Evolutionary conservation across 2,329 filamentous ascomycete genomes (phyloP).

Genomic region (Clarireedia paspali): DNA sequence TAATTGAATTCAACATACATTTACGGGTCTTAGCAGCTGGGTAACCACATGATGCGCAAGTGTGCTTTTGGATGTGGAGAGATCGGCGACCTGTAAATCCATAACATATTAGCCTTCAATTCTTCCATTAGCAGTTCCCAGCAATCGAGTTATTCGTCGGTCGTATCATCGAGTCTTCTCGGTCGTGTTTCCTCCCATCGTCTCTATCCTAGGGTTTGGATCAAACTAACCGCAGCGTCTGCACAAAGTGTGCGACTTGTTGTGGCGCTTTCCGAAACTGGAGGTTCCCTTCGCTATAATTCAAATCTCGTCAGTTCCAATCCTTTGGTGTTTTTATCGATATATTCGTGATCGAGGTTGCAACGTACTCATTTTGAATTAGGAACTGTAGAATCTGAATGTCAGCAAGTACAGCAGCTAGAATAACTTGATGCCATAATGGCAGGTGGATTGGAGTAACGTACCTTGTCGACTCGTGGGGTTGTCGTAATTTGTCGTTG

Average conservation of each 20-base stretch:
- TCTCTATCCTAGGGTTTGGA: constrained; percentile 23
- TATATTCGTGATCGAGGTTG: constrained; percentile 2
- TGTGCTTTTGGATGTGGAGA: constrained; percentile 99
- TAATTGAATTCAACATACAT: constrained; percentile 62
- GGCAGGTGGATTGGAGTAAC: background rate
- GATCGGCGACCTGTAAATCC: constrained; percentile 71
- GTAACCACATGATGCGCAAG: constrained; percentile 92
- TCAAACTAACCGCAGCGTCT: constrained; percentile 30
- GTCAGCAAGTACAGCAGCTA: background rate
- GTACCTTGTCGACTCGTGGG: constrained; percentile 5
- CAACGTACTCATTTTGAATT: constrained; percentile 30
- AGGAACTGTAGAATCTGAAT: constrained; percentile 17
- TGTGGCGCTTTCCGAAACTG: constrained; percentile 29
- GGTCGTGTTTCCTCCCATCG: background rate
- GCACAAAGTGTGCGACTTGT: constrained; percentile 32
- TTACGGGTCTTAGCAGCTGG: constrained; percentile 95
- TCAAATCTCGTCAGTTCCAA: constrained; percentile 5
- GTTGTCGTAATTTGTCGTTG: constrained; percentile 9
- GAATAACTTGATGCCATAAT: background rate
- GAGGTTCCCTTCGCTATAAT: constrained; percentile 28
- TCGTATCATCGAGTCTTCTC: background rate
- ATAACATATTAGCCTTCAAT: constrained; percentile 19
- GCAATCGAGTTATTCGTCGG: background rate
- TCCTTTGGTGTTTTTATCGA: constrained; percentile 7
- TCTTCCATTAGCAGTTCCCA: background rate